Conservation (phyloP, 2,329 filamentous ascomycete species). For the Aspergillus transmontanensis region DNA sequence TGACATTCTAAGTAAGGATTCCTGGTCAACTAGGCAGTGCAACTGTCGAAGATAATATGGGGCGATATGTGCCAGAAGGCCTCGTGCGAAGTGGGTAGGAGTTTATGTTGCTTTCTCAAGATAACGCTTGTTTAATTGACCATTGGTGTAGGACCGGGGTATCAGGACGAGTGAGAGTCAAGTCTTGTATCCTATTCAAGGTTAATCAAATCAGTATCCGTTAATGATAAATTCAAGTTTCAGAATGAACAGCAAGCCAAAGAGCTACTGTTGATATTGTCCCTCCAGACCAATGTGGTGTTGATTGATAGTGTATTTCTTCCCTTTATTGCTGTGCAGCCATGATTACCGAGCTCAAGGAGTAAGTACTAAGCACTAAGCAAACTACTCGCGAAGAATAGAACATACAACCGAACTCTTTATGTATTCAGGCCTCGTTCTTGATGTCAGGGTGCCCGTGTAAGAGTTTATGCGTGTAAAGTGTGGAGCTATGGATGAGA, state of each 20-base stretch:
- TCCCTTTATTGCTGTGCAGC: not conserved
- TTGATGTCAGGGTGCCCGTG: constrained; percentile 93
- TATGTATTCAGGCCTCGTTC: constrained; percentile 82
- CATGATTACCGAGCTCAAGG: not conserved
- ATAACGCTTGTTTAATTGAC: not conserved
- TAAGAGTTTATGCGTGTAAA: constrained; percentile 94
- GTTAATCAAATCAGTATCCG: not conserved
- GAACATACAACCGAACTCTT: constrained; percentile 97
- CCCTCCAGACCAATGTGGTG: not conserved
- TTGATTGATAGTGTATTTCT: not conserved
- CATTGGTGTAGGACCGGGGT: not conserved
- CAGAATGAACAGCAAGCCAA: not conserved
- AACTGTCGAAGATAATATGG: not conserved
- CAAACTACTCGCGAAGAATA: constrained; percentile 72
- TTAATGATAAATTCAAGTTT: not conserved
- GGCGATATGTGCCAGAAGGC: not conserved
- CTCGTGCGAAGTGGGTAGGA: too few relatives aligned
- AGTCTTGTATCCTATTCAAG: not conserved
- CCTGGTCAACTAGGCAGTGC: not conserved
- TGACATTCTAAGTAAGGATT: not conserved
- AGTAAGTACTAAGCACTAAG: not conserved
- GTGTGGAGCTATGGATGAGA: constrained; percentile 92
- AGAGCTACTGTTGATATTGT: not conserved
- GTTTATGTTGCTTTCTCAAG: not conserved
- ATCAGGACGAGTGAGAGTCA: not conserved